Percentiles rank a stretch among this genome's conserved stretches.
Conservation (phyloP, 805 yeast species). For the Yarrowia divulgata region DNA sequence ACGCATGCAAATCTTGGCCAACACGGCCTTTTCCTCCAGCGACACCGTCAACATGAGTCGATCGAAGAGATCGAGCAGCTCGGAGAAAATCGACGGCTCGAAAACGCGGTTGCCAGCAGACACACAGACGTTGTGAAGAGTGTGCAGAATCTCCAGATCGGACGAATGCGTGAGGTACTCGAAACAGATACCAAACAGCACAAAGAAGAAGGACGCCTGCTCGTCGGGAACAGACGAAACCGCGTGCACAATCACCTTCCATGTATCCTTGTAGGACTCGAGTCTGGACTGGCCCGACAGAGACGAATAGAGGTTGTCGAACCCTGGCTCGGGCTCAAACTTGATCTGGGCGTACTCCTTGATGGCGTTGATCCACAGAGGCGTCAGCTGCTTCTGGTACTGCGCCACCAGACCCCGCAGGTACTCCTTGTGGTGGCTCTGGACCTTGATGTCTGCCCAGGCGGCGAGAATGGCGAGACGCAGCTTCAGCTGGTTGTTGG, state of each 20-base stretch:
- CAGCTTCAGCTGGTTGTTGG: slow-evolving; percentile 51
- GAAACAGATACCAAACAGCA: slow-evolving; percentile 82
- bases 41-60: slow-evolving; percentile 67
- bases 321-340: slow-evolving; percentile 56
- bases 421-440: slow-evolving; percentile 45
- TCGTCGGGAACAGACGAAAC: slow-evolving; percentile 67
- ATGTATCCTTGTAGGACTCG: slow-evolving; percentile 61
- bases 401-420: slow-evolving; percentile 55
- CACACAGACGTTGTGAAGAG: slow-evolving; percentile 36
- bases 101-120: slow-evolving; percentile 22
- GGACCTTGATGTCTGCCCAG: slow-evolving; percentile 54
- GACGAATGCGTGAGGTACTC: slow-evolving; percentile 60
- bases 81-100: slow-evolving; percentile 50
- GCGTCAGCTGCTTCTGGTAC: slow-evolving; percentile 66
- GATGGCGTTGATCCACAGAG: slow-evolving; percentile 80
- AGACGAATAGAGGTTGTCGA: slow-evolving; percentile 50
- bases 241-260: slow-evolving; percentile 82
- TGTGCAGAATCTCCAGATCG: slow-evolving; percentile 42
- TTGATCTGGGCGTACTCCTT: slow-evolving; percentile 75
- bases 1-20: slow-evolving; percentile 65
- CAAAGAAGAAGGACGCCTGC: slow-evolving; percentile 65
- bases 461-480: slow-evolving; percentile 52
- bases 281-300: slow-evolving; percentile 54
- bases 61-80: slow-evolving; percentile 77
- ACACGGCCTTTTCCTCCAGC: slow-evolving; percentile 55